Conservation (phyloP, 176 grass and related monocot genomes). For the Musa troglodytarum region DNA sequence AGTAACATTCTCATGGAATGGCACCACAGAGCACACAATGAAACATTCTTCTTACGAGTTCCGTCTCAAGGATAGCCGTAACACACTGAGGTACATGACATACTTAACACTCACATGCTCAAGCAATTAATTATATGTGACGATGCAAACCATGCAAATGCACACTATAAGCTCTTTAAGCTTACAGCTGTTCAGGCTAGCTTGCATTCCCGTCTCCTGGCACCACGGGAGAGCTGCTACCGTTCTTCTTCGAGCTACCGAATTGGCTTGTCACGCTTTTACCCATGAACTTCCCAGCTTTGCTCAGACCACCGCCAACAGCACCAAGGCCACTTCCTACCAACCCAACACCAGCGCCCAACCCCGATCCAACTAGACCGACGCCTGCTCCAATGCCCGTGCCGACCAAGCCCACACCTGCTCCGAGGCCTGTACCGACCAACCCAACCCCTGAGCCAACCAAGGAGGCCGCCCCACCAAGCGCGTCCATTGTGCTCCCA, state of each 20-base stretch:
- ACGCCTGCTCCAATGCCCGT: slow-evolving; percentile 45
- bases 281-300: slow-evolving; percentile 71
- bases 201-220: slow-evolving; percentile 2
- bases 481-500: slow-evolving; percentile 48
- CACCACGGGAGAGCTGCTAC: slow-evolving; percentile 12
- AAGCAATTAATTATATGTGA: not conserved
- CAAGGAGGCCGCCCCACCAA: slow-evolving; percentile 45
- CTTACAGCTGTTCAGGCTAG: not conserved
- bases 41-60: too few relatives aligned
- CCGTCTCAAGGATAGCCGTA: too few relatives aligned
- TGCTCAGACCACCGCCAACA: slow-evolving; percentile 54
- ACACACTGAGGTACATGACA: too few relatives aligned
- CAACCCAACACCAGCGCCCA: slow-evolving; percentile 51
- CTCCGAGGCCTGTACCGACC: slow-evolving; percentile 1
- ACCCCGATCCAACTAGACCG: slow-evolving; percentile 5
- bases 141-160: not conserved
- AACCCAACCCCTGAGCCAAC: slow-evolving; percentile 68
- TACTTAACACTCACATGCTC: not conserved
- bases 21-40: too few relatives aligned
- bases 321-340: slow-evolving; percentile 58
- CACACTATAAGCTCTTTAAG: not conserved
- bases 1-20: too few relatives aligned
- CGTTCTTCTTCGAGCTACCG: slow-evolving; percentile 60
- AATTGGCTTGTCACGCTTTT: slow-evolving; percentile 63
- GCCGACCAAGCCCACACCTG: slow-evolving; percentile 31